phyloP scores from a whole-genome alignment of 129 eudicot genomes.

The Erigeron canadensis region DNA sequence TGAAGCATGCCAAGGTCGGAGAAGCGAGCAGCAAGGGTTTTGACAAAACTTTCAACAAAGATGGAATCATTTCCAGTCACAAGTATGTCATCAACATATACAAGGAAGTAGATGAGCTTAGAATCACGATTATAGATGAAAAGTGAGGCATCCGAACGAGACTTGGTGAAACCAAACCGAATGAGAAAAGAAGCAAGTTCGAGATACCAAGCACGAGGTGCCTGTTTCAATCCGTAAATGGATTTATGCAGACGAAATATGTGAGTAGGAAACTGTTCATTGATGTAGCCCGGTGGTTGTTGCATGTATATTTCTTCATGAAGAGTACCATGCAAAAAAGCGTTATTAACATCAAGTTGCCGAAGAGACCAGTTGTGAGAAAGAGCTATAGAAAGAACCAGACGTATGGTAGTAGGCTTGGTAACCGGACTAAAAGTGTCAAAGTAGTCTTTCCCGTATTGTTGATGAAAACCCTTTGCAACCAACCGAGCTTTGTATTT shows the following conservation, averaged over 20 bases:
- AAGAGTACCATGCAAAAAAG: slow-evolving; percentile 5
- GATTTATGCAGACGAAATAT: not conserved
- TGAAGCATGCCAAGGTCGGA: not conserved
- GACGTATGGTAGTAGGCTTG: not conserved
- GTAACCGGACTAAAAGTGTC: slow-evolving; percentile 17
- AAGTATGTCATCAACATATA: slow-evolving; percentile 5
- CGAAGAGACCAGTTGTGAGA: not conserved
- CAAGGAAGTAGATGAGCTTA: not conserved
- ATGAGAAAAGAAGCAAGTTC: not conserved
- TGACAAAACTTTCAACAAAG: not conserved
- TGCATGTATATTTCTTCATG: not conserved
- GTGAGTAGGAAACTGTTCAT: not conserved
- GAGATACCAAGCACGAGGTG: not conserved
- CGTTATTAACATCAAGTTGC: slow-evolving; percentile 9
- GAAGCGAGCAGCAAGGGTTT: not conserved
- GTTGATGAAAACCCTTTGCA: slow-evolving; percentile 1
- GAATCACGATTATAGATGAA: not conserved
- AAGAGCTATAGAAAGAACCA: not conserved
- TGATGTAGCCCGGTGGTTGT: not conserved
- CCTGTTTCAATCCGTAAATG: not conserved
- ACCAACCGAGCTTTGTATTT: not conserved
- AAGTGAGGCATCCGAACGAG: not conserved
- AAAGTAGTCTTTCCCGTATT: slow-evolving; percentile 3
- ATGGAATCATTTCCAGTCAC: not conserved
- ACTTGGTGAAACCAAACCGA: not conserved